Base-by-base conservation (phyloP, 192 early-diverging fungal genomes). In the Ambispora gerdemannii region DNA sequence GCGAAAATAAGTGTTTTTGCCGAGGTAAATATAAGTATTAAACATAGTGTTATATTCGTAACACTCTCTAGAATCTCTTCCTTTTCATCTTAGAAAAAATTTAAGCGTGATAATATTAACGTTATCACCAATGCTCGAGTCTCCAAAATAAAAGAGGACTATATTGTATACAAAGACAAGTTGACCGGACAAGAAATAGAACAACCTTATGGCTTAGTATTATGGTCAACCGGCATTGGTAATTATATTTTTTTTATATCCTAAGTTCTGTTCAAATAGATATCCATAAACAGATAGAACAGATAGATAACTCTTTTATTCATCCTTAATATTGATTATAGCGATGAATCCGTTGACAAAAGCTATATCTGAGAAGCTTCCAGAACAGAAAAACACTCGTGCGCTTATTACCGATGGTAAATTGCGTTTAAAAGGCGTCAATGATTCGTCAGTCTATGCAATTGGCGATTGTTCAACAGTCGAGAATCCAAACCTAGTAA, bases 391-490 rank as follows among this genome's bases (percentile, higher is more conserved):
- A 15, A 86, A 91, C 66, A 76, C 68, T 52, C 80, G 84, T 66
- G 89, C 88, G 1, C 72, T 92, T 17, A 74, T 80, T 31, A 86
- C 86, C 0, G 89, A 92, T 73, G 61, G 55, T 2, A 74, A 71
- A 31, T 75, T 92, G 53, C 76, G 82, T 19, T 71, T 92, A 4
- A 73, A 82, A 22, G 90, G 90, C 20, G 77, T 75, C 2, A 72
- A 74, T 0, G 79, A 81, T 68, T 75, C 74, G 34, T 76, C 81
- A 3, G 82, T 89, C 10, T 91, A 86, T 74, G 88, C 90, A 3
- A 75, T 92, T 43, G 90, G 90, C 11, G 90, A 92, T 72, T 90
- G 89, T 72, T 81, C 89, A 7, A 91, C 87, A 6, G 84, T 92
- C 27, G 86, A 87, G 30, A 84, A 85, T 62, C 90, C 89, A 32